Base-by-base conservation (phyloP, 169 alveolate genomes). In the Sarcocystis neurona region DNA sequence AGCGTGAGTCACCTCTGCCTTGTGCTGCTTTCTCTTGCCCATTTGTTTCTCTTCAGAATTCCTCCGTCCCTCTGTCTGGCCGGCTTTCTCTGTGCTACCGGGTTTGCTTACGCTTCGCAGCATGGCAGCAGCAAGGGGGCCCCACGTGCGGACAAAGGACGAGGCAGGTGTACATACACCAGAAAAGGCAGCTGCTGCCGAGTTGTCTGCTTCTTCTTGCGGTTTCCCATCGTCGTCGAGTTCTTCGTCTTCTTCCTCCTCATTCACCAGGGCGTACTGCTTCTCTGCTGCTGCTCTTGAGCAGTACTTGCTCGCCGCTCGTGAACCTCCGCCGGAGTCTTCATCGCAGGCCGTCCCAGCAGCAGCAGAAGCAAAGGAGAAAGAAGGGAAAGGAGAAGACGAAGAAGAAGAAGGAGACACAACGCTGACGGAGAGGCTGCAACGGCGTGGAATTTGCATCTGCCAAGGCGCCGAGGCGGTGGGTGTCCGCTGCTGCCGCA, bases 381-480 rank as follows among this genome's bases (percentile, higher is more conserved):
- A 53, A 23, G 66, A 23, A 23, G 66, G 23, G 66, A 53, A 23
- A 53, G 66, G 66, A 53, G 66, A 53, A 53, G 66, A 53, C 12
- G 66, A 53, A 53, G 66, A 53, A 53, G 66, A 53, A 53, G 23
- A 53, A 53, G 66, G 23, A 23, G 8, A 32, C 5, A 32, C 34
- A 32, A 39, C 53, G 56, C 82, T 8, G 30, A 34, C 32, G 56
- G 34, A 27, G 47, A 12, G 82, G 23, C 82, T 72, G 18, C 47
- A 30, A 20, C 46, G 32, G 6, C 8, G 32, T 18, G 41, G 37
- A 1, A 43, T 63, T 15, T n/a, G 27, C 18, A 37, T 63, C 43
- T 63, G 32, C 75, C 75, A 63, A n/a, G 75, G 75, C 2, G 75
- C 75, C 2, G 75, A 63, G 32, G 75, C 75, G 27, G 75, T 63